phyloP scores from a whole-genome alignment of 169 alveolate species.

The Plasmodium relictum region DNA sequence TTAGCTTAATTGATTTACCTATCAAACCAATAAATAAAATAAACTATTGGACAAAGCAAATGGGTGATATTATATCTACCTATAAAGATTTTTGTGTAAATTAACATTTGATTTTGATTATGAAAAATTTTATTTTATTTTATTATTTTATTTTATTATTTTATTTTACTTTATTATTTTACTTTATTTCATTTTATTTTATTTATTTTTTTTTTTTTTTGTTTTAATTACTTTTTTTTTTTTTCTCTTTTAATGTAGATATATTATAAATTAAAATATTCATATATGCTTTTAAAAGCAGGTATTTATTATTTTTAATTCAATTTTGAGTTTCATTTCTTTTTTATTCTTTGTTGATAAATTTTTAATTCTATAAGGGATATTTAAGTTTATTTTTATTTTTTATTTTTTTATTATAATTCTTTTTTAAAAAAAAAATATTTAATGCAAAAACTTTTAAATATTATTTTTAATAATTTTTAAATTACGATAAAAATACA shows the following conservation, averaged over 20 bases:
- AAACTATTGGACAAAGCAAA: conserved; percentile 64
- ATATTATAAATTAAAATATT: too few species aligned
- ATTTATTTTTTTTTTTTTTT: background rate
- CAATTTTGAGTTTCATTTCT: too few species aligned
- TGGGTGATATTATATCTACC: conserved; percentile 35
- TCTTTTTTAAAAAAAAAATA: too few species aligned
- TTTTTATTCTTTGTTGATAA: too few species aligned
- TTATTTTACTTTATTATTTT: background rate
- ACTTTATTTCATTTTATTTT: conserved; percentile 4
- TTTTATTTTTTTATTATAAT: background rate
- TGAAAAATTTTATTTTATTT: background rate
- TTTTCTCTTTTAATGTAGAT: too few species aligned
- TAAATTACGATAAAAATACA: too few species aligned
- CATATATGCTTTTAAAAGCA: too few species aligned
- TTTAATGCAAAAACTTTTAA: too few species aligned
- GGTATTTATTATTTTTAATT: too few species aligned
- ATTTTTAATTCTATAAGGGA: too few species aligned
- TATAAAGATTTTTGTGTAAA: background rate
- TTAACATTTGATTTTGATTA: background rate
- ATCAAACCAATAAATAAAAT: conserved; percentile 61
- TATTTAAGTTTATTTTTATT: background rate
- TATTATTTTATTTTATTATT: background rate
- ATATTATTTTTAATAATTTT: too few species aligned
- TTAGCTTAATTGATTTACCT: conserved; percentile 67
- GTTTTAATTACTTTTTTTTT: background rate